These are phyloP conservation scores for Kluyveromyces siamensis DNA, from an alignment of 805 yeast genomes.

Conservation along the genomic window DNA sequence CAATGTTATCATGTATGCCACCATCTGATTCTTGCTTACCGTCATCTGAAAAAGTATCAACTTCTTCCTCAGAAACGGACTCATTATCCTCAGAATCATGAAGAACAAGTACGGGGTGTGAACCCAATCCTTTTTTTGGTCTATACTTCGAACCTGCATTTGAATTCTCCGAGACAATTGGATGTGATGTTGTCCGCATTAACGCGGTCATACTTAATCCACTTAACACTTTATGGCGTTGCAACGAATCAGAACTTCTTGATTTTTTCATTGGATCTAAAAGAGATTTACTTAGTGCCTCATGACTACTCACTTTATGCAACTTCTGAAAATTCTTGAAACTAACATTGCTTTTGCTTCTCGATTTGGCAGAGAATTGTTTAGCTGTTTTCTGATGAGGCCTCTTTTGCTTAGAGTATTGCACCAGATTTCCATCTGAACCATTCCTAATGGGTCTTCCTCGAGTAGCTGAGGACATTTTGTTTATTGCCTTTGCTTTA, in stretches of 20 bases:
- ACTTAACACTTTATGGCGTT: constrained; percentile 21
- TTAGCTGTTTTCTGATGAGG: constrained; percentile 7
- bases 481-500: background rate
- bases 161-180: constrained; percentile 6
- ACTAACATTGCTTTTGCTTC: constrained; percentile 26
- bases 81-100: constrained; percentile 19
- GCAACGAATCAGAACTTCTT: constrained; percentile 24
- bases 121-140: constrained; percentile 16
- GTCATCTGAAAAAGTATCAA: constrained; percentile 32
- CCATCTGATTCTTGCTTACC: constrained; percentile 1
- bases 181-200: constrained; percentile 17
- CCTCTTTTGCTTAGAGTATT: constrained; percentile 1
- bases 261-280: constrained; percentile 14
- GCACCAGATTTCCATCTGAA: background rate
- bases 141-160: constrained; percentile 21
- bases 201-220: constrained; percentile 28
- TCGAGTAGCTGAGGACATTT: background rate
- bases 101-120: constrained; percentile 20
- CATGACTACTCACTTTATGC: constrained; percentile 21
- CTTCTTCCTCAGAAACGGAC: constrained; percentile 32
- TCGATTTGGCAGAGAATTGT: constrained; percentile 25
- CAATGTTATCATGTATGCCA: background rate
- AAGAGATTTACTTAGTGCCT: constrained; percentile 9
- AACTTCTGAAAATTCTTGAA: constrained; percentile 19
- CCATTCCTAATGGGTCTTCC: constrained; percentile 1